Conservation (phyloP, 2,329 filamentous ascomycete species). For the Fusarium aywerte region DNA sequence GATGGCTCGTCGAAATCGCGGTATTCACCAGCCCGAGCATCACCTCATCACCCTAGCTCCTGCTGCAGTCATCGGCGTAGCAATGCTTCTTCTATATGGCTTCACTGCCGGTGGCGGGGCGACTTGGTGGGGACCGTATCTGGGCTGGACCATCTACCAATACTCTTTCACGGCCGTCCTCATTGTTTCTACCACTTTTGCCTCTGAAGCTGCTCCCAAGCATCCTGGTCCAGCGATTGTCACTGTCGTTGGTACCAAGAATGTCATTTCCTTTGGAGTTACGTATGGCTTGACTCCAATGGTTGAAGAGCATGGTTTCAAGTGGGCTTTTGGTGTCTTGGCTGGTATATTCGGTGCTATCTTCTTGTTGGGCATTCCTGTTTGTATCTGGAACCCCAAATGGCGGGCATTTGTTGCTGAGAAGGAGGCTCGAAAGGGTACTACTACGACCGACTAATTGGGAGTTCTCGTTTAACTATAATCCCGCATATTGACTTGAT, state of each 20-base stretch:
- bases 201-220: constrained; percentile 17
- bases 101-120: background rate
- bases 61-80: constrained; percentile 23
- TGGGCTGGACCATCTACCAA: constrained; percentile 21
- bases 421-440: constrained; percentile 12
- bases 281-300: constrained; percentile 13
- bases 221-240: constrained; percentile 17
- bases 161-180: constrained; percentile 14
- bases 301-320: constrained; percentile 7
- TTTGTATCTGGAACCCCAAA: constrained; percentile 28
- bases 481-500: background rate
- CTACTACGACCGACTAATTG: background rate
- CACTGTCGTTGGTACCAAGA: constrained; percentile 18
- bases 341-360: constrained; percentile 24
- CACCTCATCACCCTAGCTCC: constrained; percentile 29
- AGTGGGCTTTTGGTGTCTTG: constrained; percentile 11
- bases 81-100: constrained; percentile 29
- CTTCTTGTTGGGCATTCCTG: constrained; percentile 31
- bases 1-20: constrained; percentile 27
- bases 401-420: constrained; percentile 23
- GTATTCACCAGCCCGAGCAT: constrained; percentile 30
- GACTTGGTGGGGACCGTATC: constrained; percentile 18
- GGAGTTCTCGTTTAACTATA: accelerated
- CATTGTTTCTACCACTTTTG: constrained; percentile 14
- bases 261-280: constrained; percentile 14